Base-by-base conservation (phyloP, 2,329 filamentous ascomycete species). In the Blumeria hordei region DNA sequence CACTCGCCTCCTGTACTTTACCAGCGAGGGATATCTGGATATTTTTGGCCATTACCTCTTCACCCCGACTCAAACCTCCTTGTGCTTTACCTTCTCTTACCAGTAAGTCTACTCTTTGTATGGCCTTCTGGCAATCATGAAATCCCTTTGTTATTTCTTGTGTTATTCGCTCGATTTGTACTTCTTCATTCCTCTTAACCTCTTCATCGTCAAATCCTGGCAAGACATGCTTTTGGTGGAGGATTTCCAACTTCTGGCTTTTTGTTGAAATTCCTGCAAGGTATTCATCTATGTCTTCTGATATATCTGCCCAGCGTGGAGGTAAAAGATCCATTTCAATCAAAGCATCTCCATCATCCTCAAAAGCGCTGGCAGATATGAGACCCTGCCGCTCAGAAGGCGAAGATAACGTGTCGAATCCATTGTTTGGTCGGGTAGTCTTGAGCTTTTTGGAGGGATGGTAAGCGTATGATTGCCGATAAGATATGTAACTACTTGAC, bases 281-380 rank as follows among this genome's bases (percentile, higher is more conserved):
- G 44, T 85, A 71, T 57, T 95, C 87, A 34, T 83, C 81, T 58
- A 98, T 87, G 66, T 96, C 88, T 66, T 96, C 92, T 64, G 88
- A 88, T 57, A 94, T 75, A 65, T 98, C 92, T 57, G 90, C 84
- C 92, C 92, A 98, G 58, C 92, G 81, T 54, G 92, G 92, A 28
- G 92, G 92, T 16, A 98, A 74, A 41, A 94, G 72, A 68, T 96
- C 90, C 92, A 98, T 96, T 72, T 98, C 92, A 64, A 98, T 96
- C 56, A 98, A 80, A 18, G 86, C 85, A 69, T 96, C 90, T 65
- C 88, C 88, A 69, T 94, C 86, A 67, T 93, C 85, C 53, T 76
- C 79, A 66, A 84, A 88, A 62, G 82, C 81, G 63, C 77, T 80
- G 55, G 79, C 75, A 59, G 88, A 85, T 66, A 98, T 84, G 63